Evolutionary conservation across 1,284 basidiomycete genomes (phyloP).

Genomic region (Peniophora sp.): DNA sequence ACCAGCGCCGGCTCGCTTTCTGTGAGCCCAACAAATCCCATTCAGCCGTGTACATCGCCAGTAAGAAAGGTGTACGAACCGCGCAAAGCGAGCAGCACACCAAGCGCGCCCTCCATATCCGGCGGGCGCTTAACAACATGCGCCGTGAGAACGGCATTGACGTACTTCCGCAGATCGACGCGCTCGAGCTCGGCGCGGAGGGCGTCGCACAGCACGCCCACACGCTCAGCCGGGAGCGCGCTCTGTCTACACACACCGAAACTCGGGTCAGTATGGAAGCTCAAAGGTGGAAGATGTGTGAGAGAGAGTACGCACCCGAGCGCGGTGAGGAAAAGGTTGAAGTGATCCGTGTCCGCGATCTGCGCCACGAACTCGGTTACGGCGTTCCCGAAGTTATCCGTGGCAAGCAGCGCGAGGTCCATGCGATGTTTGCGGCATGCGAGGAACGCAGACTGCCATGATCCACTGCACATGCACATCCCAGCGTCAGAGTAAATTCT

Average conservation of each 20-base stretch:
- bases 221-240: slow-evolving; percentile 47
- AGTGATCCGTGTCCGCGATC: slow-evolving; percentile 82
- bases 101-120: slow-evolving; percentile 83
- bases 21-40: slow-evolving; percentile 21
- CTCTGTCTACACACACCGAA: slow-evolving; percentile 32
- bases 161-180: slow-evolving; percentile 70
- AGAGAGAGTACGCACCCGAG: slow-evolving; percentile 53
- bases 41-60: neutral
- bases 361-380: slow-evolving; percentile 75
- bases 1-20: slow-evolving; percentile 70
- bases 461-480: slow-evolving; percentile 43
- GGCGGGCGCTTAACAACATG: slow-evolving; percentile 90
- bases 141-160: slow-evolving; percentile 88
- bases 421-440: slow-evolving; percentile 91
- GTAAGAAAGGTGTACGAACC: slow-evolving; percentile 30
- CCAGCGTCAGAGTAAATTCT: neutral
- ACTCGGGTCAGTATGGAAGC: slow-evolving; percentile 1
- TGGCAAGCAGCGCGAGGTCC: slow-evolving; percentile 84
- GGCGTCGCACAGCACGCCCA: slow-evolving; percentile 74
- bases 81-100: slow-evolving; percentile 72
- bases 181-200: slow-evolving; percentile 70
- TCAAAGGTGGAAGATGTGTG: neutral
- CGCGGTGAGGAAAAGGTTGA: slow-evolving; percentile 88
- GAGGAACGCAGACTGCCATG: slow-evolving; percentile 82
- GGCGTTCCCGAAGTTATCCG: slow-evolving; percentile 71